Conservation (phyloP, 2,329 filamentous ascomycete species). For the Byssochlamys sp. region DNA sequence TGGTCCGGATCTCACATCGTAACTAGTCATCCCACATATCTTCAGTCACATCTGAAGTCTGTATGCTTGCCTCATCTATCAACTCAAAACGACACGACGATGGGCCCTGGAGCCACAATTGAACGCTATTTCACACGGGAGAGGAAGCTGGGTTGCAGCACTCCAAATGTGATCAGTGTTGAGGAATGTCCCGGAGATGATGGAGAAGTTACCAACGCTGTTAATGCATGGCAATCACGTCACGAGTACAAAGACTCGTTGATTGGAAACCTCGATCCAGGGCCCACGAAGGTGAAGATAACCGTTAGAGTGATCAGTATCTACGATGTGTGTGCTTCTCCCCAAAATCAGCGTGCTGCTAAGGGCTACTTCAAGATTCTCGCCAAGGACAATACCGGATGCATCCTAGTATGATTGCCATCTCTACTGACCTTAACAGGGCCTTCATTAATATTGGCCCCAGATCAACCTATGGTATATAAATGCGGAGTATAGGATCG, state of each 20-base stretch:
- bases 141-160: not conserved
- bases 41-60: not conserved
- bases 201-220: not conserved
- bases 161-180: not conserved
- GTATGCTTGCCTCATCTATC: not conserved
- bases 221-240: constrained; percentile 8
- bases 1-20: not conserved
- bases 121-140: not conserved
- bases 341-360: constrained; percentile 8
- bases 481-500: constrained; percentile 13
- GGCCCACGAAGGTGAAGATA: constrained; percentile 12
- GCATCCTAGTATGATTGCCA: constrained; percentile 9
- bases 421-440: not conserved
- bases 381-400: constrained; percentile 17
- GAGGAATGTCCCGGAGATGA: not conserved
- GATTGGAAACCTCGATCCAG: constrained; percentile 13
- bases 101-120: not conserved
- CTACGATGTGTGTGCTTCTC: constrained; percentile 6
- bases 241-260: constrained; percentile 10
- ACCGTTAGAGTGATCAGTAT: constrained; percentile 19
- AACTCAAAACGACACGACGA: not conserved
- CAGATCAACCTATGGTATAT: constrained; percentile 21
- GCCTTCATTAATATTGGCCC: not conserved
- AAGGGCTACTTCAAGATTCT: constrained; percentile 17
- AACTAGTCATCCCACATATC: not conserved